A percentile compares a stretch with the other conserved stretches of the same genome.
phyloP scores from a whole-genome alignment of 768 basidiomycete species.

The Chalciporus chontae region DNA sequence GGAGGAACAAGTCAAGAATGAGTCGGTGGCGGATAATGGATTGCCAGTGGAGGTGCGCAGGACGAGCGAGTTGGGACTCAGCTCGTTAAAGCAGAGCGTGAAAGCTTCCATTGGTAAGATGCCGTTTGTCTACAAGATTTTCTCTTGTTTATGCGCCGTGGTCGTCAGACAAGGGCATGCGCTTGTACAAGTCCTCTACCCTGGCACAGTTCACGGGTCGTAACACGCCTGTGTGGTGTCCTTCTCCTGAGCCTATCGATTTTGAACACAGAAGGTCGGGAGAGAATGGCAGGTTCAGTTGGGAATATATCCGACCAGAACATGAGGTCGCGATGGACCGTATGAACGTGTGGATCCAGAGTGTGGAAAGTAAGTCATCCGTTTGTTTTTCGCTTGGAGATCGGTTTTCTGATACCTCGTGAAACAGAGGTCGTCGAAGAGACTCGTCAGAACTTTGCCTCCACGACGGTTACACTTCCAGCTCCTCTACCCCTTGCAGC shows the following conservation, averaged over 20 bases:
- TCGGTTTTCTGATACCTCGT: background rate
- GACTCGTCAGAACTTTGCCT: slow-evolving; percentile 70
- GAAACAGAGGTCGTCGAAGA: slow-evolving; percentile 75
- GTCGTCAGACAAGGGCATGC: slow-evolving; percentile 61
- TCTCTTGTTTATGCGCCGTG: background rate
- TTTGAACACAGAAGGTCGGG: slow-evolving; percentile 32
- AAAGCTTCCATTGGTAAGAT: slow-evolving; percentile 68
- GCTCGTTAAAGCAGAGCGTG: slow-evolving; percentile 63
- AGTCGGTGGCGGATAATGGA: slow-evolving; percentile 18
- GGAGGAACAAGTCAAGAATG: slow-evolving; percentile 5
- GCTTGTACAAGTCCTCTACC: slow-evolving; percentile 62
- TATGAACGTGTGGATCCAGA: slow-evolving; percentile 79
- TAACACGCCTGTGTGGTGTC: slow-evolving; percentile 27
- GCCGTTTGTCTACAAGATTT: slow-evolving; percentile 1
- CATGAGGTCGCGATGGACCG: slow-evolving; percentile 46
- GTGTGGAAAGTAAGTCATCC: slow-evolving; percentile 68
- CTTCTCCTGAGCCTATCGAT: slow-evolving; percentile 30
- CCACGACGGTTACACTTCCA: slow-evolving; percentile 43
- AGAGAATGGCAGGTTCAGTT: slow-evolving; percentile 32
- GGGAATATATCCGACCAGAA: slow-evolving; percentile 33
- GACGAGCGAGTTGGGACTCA: slow-evolving; percentile 38
- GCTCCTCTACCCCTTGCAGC: slow-evolving; percentile 65
- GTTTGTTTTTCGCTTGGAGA: background rate
- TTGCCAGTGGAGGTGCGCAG: slow-evolving; percentile 25
- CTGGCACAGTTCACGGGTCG: slow-evolving; percentile 39